Percentiles rank a stretch among this genome's conserved stretches.
Evolutionary conservation across 331 rosid species (phyloP).

Genomic region (Arachis monticola): DNA sequence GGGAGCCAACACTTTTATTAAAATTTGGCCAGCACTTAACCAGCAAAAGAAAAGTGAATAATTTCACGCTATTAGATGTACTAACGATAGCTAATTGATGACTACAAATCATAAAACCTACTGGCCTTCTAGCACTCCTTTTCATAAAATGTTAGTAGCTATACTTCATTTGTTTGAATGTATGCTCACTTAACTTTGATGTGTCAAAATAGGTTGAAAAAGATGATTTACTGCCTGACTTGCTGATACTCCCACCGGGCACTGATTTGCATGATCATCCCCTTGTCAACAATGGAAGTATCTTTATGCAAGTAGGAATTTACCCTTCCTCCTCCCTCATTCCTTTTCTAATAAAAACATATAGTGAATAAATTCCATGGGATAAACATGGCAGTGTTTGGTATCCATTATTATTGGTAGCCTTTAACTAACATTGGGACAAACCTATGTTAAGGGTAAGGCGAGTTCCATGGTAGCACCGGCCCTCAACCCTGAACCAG

Average conservation of each 20-base stretch:
- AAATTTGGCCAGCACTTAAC: too few species aligned
- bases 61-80: too few species aligned
- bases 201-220: conserved; percentile 63
- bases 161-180: neutral
- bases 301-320: conserved; percentile 84
- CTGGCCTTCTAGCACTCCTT: too few species aligned
- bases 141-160: too few species aligned
- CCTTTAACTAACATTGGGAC: conserved; percentile 25
- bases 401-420: conserved; percentile 20
- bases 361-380: neutral
- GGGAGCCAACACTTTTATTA: too few species aligned
- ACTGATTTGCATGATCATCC: conserved; percentile 88
- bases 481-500: conserved; percentile 87
- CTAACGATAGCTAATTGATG: too few species aligned
- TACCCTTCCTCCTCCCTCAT: neutral
- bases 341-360: neutral
- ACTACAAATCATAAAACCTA: too few species aligned
- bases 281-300: conserved; percentile 73
- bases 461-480: conserved; percentile 97
- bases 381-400: neutral
- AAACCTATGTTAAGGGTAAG: conserved; percentile 63
- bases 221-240: conserved; percentile 76
- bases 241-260: conserved; percentile 86
- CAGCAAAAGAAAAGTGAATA: too few species aligned
- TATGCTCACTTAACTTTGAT: conserved; percentile 11